A percentile compares a stretch with the other conserved stretches of the same genome.
phyloP scores from a whole-genome alignment of 2,329 filamentous ascomycete species.

The Clarireedia homoeocarpa region DNA sequence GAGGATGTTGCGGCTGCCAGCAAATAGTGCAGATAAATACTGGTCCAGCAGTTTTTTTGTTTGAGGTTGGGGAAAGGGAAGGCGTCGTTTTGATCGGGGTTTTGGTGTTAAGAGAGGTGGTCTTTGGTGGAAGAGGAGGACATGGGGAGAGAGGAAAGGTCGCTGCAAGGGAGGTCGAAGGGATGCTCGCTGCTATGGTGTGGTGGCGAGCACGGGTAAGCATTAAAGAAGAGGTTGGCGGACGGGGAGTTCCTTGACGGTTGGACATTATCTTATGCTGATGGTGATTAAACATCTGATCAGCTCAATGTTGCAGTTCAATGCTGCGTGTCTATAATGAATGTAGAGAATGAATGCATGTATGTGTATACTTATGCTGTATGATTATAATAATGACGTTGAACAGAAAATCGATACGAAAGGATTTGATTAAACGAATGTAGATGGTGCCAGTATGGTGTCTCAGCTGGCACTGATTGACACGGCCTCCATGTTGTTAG shows the following conservation, averaged over 20 bases:
- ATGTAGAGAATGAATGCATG: not conserved
- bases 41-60: slow-evolving; percentile 6
- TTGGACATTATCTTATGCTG: not conserved
- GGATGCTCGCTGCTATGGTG: not conserved
- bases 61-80: too few relatives aligned
- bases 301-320: not conserved
- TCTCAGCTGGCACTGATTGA: slow-evolving; percentile 8
- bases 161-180: not conserved
- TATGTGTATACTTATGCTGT: not conserved
- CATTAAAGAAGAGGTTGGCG: not conserved
- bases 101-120: not conserved
- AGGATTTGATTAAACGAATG: slow-evolving; percentile 2
- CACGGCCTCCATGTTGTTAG: not conserved
- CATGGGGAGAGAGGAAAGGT: not conserved
- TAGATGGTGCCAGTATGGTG: slow-evolving; percentile 1
- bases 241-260: slow-evolving; percentile 3
- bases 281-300: not conserved
- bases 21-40: slow-evolving; percentile 50
- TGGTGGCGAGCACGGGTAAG: slow-evolving; percentile 2
- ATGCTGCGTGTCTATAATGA: not conserved
- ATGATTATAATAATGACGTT: too few relatives aligned
- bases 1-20: slow-evolving; percentile 34
- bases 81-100: not conserved
- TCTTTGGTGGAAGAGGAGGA: not conserved
- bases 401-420: too few relatives aligned